phyloP scores from a whole-genome alignment of 176 grass and related monocot genomes.

The Carex cristatella region DNA sequence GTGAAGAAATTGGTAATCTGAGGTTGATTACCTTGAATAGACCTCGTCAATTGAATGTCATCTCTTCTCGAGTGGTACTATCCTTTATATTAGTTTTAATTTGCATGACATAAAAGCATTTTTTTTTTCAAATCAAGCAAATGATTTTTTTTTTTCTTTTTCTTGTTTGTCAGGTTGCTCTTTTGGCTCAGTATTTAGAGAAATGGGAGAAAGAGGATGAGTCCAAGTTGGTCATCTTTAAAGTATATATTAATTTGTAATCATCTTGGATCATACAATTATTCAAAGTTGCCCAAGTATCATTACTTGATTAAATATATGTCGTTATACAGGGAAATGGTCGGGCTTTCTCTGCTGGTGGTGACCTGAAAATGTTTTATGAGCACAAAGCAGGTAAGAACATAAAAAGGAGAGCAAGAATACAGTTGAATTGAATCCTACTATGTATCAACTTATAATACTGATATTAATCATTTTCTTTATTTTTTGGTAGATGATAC shows the following conservation, averaged over 20 bases:
- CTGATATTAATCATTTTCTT: neutral
- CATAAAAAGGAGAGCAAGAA: neutral
- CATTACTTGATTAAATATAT: neutral
- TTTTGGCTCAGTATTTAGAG: constrained; percentile 70
- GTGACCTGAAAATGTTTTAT: constrained; percentile 98
- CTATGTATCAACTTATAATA: neutral
- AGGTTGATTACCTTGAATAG: constrained; percentile 80
- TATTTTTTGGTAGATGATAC: constrained; percentile 67
- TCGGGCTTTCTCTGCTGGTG: constrained; percentile 86
- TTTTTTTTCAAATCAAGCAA: neutral
- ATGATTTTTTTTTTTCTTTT: neutral
- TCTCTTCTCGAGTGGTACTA: constrained; percentile 63
- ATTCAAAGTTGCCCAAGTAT: neutral
- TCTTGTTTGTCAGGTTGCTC: constrained; percentile 49
- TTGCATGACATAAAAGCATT: neutral
- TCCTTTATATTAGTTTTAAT: neutral
- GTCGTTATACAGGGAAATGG: constrained; percentile 54
- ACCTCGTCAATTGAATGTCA: constrained; percentile 88
- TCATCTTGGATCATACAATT: neutral
- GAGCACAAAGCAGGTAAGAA: constrained; percentile 72
- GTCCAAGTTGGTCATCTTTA: constrained; percentile 74
- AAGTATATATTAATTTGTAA: constrained; percentile 36
- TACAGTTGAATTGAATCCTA: neutral
- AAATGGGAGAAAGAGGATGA: constrained; percentile 93
- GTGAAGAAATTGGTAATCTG: constrained; percentile 43